Percentiles rank a stretch among this genome's conserved stretches.
Evolutionary conservation across 257 asterid genomes (phyloP).

Genomic region (Avicennia marina): DNA sequence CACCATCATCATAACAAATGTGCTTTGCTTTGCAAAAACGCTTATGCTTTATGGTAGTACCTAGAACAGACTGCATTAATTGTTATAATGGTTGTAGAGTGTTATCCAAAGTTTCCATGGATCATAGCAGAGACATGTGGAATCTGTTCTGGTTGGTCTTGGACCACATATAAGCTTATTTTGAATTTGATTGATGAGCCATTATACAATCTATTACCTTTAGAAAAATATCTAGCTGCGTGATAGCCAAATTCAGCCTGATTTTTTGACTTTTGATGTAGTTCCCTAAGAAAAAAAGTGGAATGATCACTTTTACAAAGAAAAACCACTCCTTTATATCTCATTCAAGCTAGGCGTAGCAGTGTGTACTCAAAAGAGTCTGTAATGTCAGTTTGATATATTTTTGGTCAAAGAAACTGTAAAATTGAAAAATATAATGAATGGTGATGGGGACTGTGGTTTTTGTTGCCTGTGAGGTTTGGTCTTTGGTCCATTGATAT

Average conservation of each 20-base stretch:
- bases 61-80: constrained; percentile 1
- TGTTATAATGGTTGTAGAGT: background rate
- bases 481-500: background rate
- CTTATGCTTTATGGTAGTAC: background rate
- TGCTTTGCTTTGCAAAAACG: background rate
- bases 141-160: no score
- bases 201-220: no score
- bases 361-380: no score
- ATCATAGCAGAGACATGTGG: no score
- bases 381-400: no score
- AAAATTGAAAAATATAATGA: background rate
- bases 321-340: no score
- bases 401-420: background rate
- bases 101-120: no score
- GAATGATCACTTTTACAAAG: no score
- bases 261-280: background rate
- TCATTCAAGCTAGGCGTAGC: no score
- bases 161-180: background rate
- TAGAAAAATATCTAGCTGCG: background rate
- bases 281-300: background rate
- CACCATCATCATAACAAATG: background rate
- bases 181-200: background rate
- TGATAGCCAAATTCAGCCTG: background rate
- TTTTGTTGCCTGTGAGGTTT: background rate
- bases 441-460: background rate